Evolutionary conservation across 192 early-diverging fungal genomes (phyloP).

Genomic region (Backusella morwellensis): DNA sequence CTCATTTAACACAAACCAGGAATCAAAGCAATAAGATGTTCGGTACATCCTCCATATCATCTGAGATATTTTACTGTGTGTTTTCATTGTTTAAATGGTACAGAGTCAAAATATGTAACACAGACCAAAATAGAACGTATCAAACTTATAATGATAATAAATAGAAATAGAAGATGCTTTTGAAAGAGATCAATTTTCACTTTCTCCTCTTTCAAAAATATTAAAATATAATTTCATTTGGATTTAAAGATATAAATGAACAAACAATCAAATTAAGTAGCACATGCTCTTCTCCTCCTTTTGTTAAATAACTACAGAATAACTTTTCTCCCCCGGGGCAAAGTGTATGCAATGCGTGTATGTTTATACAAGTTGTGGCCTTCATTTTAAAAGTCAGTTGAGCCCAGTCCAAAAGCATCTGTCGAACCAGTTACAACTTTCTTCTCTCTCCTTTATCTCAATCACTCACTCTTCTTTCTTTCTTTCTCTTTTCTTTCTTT

Average conservation of each 20-base stretch:
- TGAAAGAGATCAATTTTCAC: background rate
- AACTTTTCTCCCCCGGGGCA: background rate
- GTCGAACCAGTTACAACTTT: background rate
- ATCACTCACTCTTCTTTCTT: background rate
- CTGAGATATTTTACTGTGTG: slow-evolving; percentile 4
- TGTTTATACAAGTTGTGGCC: slow-evolving; percentile 3
- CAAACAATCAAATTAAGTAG: background rate
- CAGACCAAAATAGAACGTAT: slow-evolving; percentile 5
- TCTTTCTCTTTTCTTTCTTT: slow-evolving; percentile 9
- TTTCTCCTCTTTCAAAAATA: background rate
- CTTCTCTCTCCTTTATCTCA: slow-evolving; percentile 9
- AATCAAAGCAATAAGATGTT: background rate
- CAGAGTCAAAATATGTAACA: slow-evolving; percentile 7
- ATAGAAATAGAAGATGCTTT: background rate
- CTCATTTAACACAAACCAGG: background rate
- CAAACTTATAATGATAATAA: background rate
- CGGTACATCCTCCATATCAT: background rate
- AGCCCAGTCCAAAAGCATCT: slow-evolving; percentile 28
- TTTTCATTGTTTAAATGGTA: slow-evolving; percentile 3
- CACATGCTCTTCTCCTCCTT: background rate
- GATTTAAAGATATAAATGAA: background rate
- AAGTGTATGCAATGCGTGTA: slow-evolving; percentile 14
- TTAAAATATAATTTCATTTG: background rate
- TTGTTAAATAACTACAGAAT: background rate
- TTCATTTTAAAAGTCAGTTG: slow-evolving; percentile 15